Base-by-base conservation (phyloP, 1,284 basidiomycete genomes). In the Mycosarcoma maydis region DNA sequence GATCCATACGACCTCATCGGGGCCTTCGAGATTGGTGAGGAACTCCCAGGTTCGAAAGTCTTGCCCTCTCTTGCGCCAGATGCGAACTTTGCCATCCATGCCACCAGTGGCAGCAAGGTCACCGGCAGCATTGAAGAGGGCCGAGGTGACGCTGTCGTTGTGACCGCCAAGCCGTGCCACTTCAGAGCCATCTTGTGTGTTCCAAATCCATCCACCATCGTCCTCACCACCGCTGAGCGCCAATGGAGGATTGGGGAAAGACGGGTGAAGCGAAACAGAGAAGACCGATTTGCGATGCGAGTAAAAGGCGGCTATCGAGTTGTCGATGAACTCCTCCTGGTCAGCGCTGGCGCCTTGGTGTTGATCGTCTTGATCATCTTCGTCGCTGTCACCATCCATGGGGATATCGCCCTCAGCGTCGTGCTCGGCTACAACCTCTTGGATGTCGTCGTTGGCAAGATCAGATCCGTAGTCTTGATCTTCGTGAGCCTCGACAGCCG, bases 151-250 rank as follows among this genome's bases (percentile, higher is more conserved):
- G 72, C 92, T 94, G 82, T 98, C 96, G 7, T 88, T 88, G 83
- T 98, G 95, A 1, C 95, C 95, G 0, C 89, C 90, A 45, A 98
- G 86, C 80, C 89, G 90, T 42, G 89, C 89, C 37, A 98, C 86
- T 62, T 90, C 85, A 71, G 91, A 88, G 14, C 92, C 92, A 39
- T 89, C 88, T 68, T 90, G 90, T 36, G 92, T 89, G 72, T 94
- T 89, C 90, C 93, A 99, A 75, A 99, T 87, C 84, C 92, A 97
- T 27, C 91, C 96, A 0, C 91, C 83, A 82, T 98, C 95, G 82
- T 98, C 96, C 83, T 96, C 94, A 30, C 94, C 95, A 27, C 96
- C 96, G 1, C 92, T 93, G 23, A 89, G 89, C 5, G 92, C 93
- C 29, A 98, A 85, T 2, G 91, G 88, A 51, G 90, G 88, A 27